phyloP scores from a whole-genome alignment of 306 rosid species.

The Acacia melanoxylon region DNA sequence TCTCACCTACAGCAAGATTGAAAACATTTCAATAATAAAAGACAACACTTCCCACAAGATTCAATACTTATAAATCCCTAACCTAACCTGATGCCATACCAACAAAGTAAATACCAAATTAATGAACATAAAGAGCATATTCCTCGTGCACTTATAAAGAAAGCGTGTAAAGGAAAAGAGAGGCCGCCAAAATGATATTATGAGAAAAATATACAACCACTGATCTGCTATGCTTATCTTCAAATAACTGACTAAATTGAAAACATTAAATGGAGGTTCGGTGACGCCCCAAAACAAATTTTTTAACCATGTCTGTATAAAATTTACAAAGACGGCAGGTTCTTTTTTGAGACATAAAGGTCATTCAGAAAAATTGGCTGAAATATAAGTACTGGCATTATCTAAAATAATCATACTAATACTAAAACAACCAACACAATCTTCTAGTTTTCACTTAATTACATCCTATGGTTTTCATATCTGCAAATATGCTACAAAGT shows the following conservation, averaged over 20 bases:
- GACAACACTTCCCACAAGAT: neutral
- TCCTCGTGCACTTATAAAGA: neutral
- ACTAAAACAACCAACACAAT: neutral
- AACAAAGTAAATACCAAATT: neutral
- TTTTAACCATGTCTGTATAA: neutral
- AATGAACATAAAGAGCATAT: neutral
- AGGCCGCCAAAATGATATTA: neutral
- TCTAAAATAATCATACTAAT: neutral
- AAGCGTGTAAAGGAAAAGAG: neutral
- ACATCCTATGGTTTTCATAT: neutral
- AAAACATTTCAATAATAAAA: slow-evolving; percentile 4
- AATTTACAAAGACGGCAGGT: neutral
- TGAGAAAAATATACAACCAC: neutral
- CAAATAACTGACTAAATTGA: neutral
- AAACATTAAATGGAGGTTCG: neutral
- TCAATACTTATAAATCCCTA: slow-evolving; percentile 5
- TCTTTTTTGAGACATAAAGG: neutral
- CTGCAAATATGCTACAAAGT: neutral
- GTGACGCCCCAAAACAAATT: neutral
- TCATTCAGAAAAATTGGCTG: neutral
- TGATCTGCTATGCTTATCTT: neutral
- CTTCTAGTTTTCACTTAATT: neutral
- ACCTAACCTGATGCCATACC: neutral
- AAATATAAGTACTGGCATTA: neutral
- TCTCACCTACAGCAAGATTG: slow-evolving; percentile 51